These are phyloP conservation scores for Colletotrichum orbiculare DNA, from an alignment of 2,329 filamentous ascomycete genomes.

Conservation along the genomic window DNA sequence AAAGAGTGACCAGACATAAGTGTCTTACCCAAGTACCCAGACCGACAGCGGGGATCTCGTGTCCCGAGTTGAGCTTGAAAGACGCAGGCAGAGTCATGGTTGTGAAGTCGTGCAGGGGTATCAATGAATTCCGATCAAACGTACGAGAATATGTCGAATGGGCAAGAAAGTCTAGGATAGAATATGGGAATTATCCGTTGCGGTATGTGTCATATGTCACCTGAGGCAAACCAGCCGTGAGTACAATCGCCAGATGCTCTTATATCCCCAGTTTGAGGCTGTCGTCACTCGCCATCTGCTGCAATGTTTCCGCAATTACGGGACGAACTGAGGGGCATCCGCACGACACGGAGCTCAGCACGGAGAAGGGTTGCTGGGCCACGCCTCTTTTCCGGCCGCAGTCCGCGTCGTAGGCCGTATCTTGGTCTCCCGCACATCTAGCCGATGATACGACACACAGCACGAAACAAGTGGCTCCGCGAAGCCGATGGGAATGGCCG, in stretches of 20 bases:
- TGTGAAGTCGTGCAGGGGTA: neutral
- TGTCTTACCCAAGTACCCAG: constrained; percentile 47
- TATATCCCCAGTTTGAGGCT: constrained; percentile 27
- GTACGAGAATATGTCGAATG: neutral
- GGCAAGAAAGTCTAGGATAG: neutral
- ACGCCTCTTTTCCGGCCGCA: constrained; percentile 29
- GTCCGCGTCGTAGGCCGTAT: too few relatives aligned
- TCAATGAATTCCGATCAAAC: neutral
- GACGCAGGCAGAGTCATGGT: constrained; percentile 41
- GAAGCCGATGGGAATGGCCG: neutral
- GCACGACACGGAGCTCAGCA: neutral
- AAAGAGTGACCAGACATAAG: neutral
- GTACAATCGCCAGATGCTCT: constrained; percentile 7
- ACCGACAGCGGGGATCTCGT: constrained; percentile 46
- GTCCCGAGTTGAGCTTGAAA: constrained; percentile 46
- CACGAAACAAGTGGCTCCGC: neutral
- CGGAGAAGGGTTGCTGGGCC: constrained; percentile 25
- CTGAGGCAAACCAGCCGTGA: neutral
- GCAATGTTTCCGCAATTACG: constrained; percentile 28
- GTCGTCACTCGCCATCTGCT: constrained; percentile 21
- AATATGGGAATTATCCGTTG: constrained; percentile 11
- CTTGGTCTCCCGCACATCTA: constrained; percentile 1
- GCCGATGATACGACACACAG: neutral
- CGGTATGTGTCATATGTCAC: constrained; percentile 17
- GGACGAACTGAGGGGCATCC: neutral